phyloP scores from a whole-genome alignment of 2,329 filamentous ascomycete species.

The Emmonsiellopsis sp. region DNA sequence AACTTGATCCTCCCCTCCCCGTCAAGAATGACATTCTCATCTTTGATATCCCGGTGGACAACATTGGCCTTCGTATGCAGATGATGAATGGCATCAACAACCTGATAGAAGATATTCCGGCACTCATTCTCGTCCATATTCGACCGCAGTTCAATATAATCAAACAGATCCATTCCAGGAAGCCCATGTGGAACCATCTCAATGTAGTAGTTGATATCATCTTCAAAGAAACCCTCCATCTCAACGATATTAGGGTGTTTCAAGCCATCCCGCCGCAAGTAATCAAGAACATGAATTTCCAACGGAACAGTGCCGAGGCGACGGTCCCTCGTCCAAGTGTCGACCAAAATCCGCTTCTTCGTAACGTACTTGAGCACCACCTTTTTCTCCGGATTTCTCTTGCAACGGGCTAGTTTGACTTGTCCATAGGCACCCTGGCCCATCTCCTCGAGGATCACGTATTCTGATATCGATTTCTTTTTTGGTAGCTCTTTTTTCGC shows the following conservation, averaged over 20 bases:
- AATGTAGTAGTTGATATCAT: constrained; percentile 82
- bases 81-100: constrained; percentile 81
- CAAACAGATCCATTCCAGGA: constrained; percentile 96
- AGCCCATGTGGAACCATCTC: constrained; percentile 91
- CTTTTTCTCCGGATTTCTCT: constrained; percentile 64
- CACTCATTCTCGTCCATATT: constrained; percentile 96
- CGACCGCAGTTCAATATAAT: constrained; percentile 92
- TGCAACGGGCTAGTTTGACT: constrained; percentile 87
- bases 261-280: constrained; percentile 64
- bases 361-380: constrained; percentile 97
- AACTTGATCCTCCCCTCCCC: constrained; percentile 93
- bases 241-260: constrained; percentile 59
- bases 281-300: constrained; percentile 95
- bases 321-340: constrained; percentile 95
- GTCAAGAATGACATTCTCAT: constrained; percentile 94
- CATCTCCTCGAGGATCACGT: constrained; percentile 93
- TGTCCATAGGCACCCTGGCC: constrained; percentile 96
- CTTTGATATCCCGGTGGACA: constrained; percentile 97
- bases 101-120: constrained; percentile 89
- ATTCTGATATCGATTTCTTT: constrained; percentile 86
- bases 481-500: constrained; percentile 25
- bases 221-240: constrained; percentile 61
- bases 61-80: constrained; percentile 83
- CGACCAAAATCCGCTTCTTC: constrained; percentile 89
- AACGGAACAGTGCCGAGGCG: constrained; percentile 87